Evolutionary conservation across 1,284 basidiomycete genomes (phyloP).

Genomic region (Ustilago hordei): DNA sequence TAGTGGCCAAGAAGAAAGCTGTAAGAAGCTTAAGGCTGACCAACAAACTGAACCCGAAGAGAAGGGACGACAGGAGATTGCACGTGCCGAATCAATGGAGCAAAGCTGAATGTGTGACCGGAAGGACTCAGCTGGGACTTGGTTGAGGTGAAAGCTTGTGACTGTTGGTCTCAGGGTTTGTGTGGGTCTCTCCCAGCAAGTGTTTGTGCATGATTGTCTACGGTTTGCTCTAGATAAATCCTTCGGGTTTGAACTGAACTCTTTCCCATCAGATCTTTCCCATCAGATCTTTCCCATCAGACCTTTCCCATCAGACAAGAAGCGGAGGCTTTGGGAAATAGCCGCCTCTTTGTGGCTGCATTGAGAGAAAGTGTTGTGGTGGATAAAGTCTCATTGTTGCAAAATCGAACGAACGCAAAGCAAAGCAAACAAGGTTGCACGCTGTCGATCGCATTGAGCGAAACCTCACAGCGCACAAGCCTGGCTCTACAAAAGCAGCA

Average conservation of each 20-base stretch:
- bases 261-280: no score
- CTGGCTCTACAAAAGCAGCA: neutral
- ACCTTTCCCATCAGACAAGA: neutral
- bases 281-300: no score
- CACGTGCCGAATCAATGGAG: conserved; percentile 1
- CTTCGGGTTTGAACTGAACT: neutral
- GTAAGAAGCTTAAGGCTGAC: neutral
- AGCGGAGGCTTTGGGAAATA: neutral
- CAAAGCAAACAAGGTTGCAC: neutral
- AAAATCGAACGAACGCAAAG: neutral
- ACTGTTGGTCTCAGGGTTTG: conserved; percentile 12
- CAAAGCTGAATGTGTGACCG: neutral
- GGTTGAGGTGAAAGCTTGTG: neutral
- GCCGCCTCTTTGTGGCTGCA: neutral
- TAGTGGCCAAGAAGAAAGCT: conserved; percentile 6
- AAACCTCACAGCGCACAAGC: neutral
- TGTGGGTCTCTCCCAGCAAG: neutral
- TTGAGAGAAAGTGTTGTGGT: neutral
- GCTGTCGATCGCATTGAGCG: neutral
- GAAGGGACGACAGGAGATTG: neutral
- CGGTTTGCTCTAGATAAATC: neutral
- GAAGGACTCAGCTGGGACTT: neutral
- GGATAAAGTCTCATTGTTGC: neutral
- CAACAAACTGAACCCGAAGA: neutral
- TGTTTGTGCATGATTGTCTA: neutral